These are phyloP conservation scores for Sugiyamaella qingdaonensis DNA, from an alignment of 805 yeast species.

Conservation along the genomic window DNA sequence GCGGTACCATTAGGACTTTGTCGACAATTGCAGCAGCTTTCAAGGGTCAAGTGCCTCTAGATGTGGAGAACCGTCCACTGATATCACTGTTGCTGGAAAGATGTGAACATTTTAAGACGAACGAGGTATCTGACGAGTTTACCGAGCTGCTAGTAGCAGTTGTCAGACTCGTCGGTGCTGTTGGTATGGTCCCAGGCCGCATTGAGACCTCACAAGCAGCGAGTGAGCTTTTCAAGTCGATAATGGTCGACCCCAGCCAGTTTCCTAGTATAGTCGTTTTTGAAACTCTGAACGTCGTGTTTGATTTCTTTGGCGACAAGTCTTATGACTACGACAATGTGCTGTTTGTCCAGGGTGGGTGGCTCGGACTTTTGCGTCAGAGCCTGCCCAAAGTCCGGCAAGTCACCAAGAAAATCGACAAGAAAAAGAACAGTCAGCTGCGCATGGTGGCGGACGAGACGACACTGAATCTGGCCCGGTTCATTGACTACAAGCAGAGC, in stretches of 20 bases:
- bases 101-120: conserved; percentile 15
- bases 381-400: conserved; percentile 47
- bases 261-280: conserved; percentile 42
- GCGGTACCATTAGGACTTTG: conserved; percentile 38
- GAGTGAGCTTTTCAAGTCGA: conserved; percentile 41
- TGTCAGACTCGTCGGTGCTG: conserved; percentile 50
- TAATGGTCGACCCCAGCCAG: conserved; percentile 29
- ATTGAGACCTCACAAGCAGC: conserved; percentile 43
- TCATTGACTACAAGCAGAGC: conserved; percentile 64
- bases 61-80: conserved; percentile 26
- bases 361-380: conserved; percentile 40
- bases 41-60: conserved; percentile 20
- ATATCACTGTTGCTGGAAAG: conserved; percentile 23
- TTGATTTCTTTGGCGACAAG: conserved; percentile 77
- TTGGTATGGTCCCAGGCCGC: conserved; percentile 46
- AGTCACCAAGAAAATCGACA: conserved; percentile 61
- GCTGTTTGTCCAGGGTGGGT: conserved; percentile 56
- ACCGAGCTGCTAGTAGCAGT: conserved; percentile 42
- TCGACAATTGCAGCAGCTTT: conserved; percentile 42
- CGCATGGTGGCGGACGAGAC: conserved; percentile 66
- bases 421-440: conserved; percentile 52
- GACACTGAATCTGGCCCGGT: conserved; percentile 61
- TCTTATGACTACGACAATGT: conserved; percentile 60
- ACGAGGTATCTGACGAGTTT: conserved; percentile 26
- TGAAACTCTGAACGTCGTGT: conserved; percentile 62